Percentiles rank a stretch among this genome's conserved stretches.
Conservation (phyloP, 2,329 filamentous ascomycete genomes). For the Phialophora verrucosa region DNA sequence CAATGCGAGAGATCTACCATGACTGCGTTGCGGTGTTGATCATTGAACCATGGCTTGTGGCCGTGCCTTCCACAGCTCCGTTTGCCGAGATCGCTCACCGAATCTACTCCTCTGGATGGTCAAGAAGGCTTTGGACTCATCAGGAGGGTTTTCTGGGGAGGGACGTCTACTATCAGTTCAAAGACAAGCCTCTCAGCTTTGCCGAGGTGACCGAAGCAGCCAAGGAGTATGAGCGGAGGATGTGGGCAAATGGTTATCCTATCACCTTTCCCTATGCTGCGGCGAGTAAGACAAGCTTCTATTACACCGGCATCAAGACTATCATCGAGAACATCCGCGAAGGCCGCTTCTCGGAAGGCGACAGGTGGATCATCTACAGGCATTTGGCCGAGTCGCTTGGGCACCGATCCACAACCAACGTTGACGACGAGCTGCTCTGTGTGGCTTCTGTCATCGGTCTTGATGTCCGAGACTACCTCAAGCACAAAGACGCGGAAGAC, state of each 20-base stretch:
- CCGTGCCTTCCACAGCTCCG: neutral
- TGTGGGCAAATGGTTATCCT: neutral
- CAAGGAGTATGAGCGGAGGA: conserved; percentile 3
- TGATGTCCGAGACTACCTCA: neutral
- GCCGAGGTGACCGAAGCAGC: neutral
- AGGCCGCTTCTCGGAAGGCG: neutral
- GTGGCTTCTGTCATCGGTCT: conserved; percentile 2
- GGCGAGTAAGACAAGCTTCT: conserved; percentile 3
- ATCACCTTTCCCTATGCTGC: conserved; percentile 3
- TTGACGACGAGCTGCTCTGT: conserved; percentile 5
- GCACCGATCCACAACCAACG: conserved; percentile 2
- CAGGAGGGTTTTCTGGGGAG: conserved; percentile 1
- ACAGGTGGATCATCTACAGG: conserved; percentile 6
- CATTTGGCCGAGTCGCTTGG: neutral
- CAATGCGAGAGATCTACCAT: conserved; percentile 6
- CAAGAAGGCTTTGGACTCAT: conserved; percentile 5
- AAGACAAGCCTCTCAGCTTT: conserved; percentile 6
- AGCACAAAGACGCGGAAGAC: neutral
- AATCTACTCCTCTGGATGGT: conserved; percentile 7
- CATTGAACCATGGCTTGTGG: neutral
- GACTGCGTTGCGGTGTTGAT: conserved; percentile 8
- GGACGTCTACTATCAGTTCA: conserved; percentile 6
- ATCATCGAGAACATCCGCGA: conserved; percentile 8
- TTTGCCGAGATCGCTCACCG: neutral
- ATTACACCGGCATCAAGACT: conserved; percentile 3